Conservation (phyloP, 129 eudicot species). For the Helianthus annuus region HanXRQr2.0-SUNRISE NC_035439.2:146586725-146587224, state of each 20-base stretch:
- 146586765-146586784: too few relatives aligned
- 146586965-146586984: slow-evolving; percentile 2
- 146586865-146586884: neutral
- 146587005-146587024: slow-evolving; percentile 11
- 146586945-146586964: neutral
- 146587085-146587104: slow-evolving; percentile 11
- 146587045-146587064: slow-evolving; percentile 20
- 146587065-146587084: slow-evolving; percentile 4
- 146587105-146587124: slow-evolving; percentile 35
- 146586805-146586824: neutral
- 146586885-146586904: slow-evolving; percentile 18
- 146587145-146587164: slow-evolving; percentile 32
- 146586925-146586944: slow-evolving; percentile 23
- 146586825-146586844: neutral
- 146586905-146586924: slow-evolving; percentile 16
- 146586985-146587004: slow-evolving; percentile 12
- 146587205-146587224: slow-evolving; percentile 37
- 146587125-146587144: slow-evolving; percentile 43
- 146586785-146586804: neutral
- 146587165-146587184: slow-evolving; percentile 29
- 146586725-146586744: too few relatives aligned
- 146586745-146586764: too few relatives aligned
- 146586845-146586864: neutral
- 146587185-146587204: slow-evolving; percentile 13
- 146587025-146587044: slow-evolving; percentile 15